Percentiles rank a stretch among this genome's conserved stretches.
phyloP scores from a whole-genome alignment of 805 yeast species.

The Lipomyces sp. region DNA sequence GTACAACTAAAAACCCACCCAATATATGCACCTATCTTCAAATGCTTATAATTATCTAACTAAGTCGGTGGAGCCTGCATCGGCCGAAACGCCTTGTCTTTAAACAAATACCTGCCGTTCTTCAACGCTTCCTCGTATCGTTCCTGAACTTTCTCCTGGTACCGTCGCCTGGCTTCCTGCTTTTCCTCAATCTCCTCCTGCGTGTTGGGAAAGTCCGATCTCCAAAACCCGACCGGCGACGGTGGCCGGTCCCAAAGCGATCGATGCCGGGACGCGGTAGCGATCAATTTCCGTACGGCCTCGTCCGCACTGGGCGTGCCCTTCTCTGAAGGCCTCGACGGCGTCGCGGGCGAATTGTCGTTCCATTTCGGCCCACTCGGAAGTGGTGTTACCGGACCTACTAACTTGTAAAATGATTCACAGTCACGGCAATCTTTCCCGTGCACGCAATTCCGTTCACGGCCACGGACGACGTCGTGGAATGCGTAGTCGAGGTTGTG shows the following conservation, averaged over 20 bases:
- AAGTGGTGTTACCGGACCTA: slow-evolving; percentile 41
- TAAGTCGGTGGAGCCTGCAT: background rate
- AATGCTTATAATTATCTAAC: background rate
- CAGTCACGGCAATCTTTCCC: slow-evolving; percentile 48
- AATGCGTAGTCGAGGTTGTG: slow-evolving; percentile 45
- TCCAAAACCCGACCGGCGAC: slow-evolving; percentile 64
- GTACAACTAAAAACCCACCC: no score
- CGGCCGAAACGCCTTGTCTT: slow-evolving; percentile 39
- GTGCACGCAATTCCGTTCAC: slow-evolving; percentile 45
- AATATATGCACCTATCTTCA: no score
- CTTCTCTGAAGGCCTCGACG: background rate
- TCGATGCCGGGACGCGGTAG: slow-evolving; percentile 39
- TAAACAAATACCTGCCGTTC: slow-evolving; percentile 54
- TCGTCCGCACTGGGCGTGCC: slow-evolving; percentile 2
- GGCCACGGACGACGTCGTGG: slow-evolving; percentile 47
- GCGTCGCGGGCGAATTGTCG: slow-evolving; percentile 21
- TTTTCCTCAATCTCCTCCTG: slow-evolving; percentile 55
- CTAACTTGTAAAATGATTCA: slow-evolving; percentile 43
- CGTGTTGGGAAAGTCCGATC: slow-evolving; percentile 63
- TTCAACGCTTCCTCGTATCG: slow-evolving; percentile 54
- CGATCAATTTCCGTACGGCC: slow-evolving; percentile 18
- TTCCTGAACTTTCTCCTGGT: slow-evolving; percentile 50
- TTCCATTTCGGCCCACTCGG: slow-evolving; percentile 45
- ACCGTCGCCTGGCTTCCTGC: slow-evolving; percentile 45
- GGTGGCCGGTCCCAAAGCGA: slow-evolving; percentile 48